phyloP scores from a whole-genome alignment of 1,139 yeast species.

The Blastobotrys petasosporus region DNA sequence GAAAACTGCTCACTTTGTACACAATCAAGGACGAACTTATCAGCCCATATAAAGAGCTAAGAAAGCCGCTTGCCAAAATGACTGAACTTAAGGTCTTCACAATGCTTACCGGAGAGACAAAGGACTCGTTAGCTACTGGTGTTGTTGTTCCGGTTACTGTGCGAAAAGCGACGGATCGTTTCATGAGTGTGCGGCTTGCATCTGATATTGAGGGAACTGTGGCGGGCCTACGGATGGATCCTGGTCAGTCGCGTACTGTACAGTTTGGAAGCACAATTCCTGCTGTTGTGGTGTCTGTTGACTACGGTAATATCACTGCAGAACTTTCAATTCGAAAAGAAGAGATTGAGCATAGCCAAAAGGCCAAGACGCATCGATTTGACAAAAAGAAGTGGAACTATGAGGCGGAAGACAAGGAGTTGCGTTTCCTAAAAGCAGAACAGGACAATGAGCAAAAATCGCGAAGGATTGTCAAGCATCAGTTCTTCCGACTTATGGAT shows the following conservation, averaged over 20 bases:
- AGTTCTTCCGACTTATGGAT: slow-evolving; percentile 78
- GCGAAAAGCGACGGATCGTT: slow-evolving; percentile 45
- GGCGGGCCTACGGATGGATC: slow-evolving; percentile 37
- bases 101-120: slow-evolving; percentile 83
- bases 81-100: slow-evolving; percentile 72
- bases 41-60: slow-evolving; percentile 78
- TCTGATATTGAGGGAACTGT: slow-evolving; percentile 73
- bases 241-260: slow-evolving; percentile 2
- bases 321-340: slow-evolving; percentile 63
- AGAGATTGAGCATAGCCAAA: slow-evolving; percentile 54
- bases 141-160: slow-evolving; percentile 74
- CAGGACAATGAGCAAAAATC: slow-evolving; percentile 49
- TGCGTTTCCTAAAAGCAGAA: slow-evolving; percentile 45
- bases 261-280: slow-evolving; percentile 77
- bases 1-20: slow-evolving; percentile 75
- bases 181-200: slow-evolving; percentile 58
- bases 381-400: slow-evolving; percentile 77
- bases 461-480: slow-evolving; percentile 82
- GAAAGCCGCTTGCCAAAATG: slow-evolving; percentile 65
- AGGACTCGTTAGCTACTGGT: slow-evolving; percentile 60
- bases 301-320: slow-evolving; percentile 67
- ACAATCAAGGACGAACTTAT: slow-evolving; percentile 86
- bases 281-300: slow-evolving; percentile 66
- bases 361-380: slow-evolving; percentile 23
- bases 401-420: slow-evolving; percentile 64